These are phyloP conservation scores for Calonectria honghensis DNA, from an alignment of 2,329 filamentous ascomycete genomes.

Conservation along the genomic window DNA sequence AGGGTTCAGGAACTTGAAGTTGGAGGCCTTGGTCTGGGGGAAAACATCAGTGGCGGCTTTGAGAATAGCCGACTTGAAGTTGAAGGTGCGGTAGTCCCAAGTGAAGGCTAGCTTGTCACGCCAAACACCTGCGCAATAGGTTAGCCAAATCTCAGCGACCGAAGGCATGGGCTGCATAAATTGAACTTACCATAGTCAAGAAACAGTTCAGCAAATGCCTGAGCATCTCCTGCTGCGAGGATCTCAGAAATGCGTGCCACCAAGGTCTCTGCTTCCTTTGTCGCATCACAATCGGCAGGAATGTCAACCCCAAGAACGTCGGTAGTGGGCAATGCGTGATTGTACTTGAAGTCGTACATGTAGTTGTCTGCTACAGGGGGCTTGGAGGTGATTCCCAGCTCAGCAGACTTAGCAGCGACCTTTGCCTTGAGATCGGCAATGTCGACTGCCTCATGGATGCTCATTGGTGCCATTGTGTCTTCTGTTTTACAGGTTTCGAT, in stretches of 20 bases:
- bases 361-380: slow-evolving; percentile 1
- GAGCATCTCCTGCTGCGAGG: not conserved
- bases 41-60: slow-evolving; percentile 5
- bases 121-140: not conserved
- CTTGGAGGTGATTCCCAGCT: not conserved
- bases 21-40: not conserved
- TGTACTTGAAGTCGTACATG: slow-evolving; percentile 16
- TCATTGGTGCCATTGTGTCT: slow-evolving; percentile 1
- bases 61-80: not conserved
- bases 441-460: not conserved
- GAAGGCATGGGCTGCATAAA: too few relatives aligned
- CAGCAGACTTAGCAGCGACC: not conserved
- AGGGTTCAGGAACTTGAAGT: slow-evolving; percentile 3
- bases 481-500: too few relatives aligned
- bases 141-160: not conserved
- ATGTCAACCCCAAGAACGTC: not conserved
- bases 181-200: not conserved
- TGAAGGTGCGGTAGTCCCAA: slow-evolving; percentile 13
- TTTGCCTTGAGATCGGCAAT: not conserved
- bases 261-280: not conserved
- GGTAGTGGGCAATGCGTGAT: not conserved
- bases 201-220: not conserved
- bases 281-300: not conserved
- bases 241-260: not conserved
- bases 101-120: slow-evolving; percentile 4